A percentile compares a stretch with the other conserved stretches of the same genome.
Conservation (phyloP, 2,329 filamentous ascomycete genomes). For the Anisogramma anomala region DNA sequence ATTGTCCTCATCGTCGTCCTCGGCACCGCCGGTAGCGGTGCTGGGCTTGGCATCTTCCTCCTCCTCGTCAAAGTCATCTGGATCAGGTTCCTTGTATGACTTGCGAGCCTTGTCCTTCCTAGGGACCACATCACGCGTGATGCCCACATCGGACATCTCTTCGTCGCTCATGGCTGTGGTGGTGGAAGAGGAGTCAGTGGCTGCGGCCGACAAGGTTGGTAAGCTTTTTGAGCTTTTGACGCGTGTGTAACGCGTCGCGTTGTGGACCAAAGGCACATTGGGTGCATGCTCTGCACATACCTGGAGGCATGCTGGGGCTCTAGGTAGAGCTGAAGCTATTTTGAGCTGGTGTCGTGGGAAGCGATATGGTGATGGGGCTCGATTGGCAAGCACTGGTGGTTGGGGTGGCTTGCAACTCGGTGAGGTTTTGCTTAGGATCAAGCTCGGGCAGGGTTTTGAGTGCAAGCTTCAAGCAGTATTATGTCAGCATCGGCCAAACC, state of each 20-base stretch:
- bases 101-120: conserved; percentile 14
- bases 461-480: too few relatives aligned
- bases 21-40: conserved; percentile 4
- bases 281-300: conserved; percentile 6
- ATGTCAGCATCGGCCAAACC: too few relatives aligned
- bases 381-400: too few relatives aligned
- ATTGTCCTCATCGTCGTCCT: conserved; percentile 16
- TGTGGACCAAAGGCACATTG: too few relatives aligned
- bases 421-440: too few relatives aligned
- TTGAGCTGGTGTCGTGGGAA: too few relatives aligned
- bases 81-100: conserved; percentile 13
- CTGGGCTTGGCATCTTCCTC: conserved; percentile 11
- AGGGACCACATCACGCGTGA: conserved; percentile 15
- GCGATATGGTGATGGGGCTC: too few relatives aligned
- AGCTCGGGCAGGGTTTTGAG: too few relatives aligned
- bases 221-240: conserved; percentile 1
- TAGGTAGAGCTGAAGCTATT: too few relatives aligned
- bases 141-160: conserved; percentile 25
- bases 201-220: not conserved
- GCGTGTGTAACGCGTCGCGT: not conserved
- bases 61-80: conserved; percentile 15
- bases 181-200: not conserved
- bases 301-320: conserved; percentile 7
- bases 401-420: too few relatives aligned
- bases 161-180: conserved; percentile 31